Evolutionary conservation across 2,329 filamentous ascomycete species (phyloP), one percentile per base, ranked within the genome.

Genomic region (Xylariales sp.): DNA sequence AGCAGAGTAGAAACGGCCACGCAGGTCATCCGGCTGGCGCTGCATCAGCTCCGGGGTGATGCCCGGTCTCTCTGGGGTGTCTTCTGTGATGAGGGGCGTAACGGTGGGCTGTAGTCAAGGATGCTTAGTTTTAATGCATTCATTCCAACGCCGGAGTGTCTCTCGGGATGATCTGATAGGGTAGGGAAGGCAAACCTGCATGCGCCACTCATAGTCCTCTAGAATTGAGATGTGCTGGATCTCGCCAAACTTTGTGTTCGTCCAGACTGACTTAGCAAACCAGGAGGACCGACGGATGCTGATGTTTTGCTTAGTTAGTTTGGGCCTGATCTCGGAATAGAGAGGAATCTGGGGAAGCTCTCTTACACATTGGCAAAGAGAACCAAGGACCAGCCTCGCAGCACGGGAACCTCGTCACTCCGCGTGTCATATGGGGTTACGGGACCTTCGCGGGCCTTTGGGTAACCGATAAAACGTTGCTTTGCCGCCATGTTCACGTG

Each of bases 261-360:
- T 65, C 82, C 83, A 94, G 44, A 90, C 70, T 31, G 76, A 61
- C 40, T 70, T 74, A 42, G 85, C 82, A 7, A 91, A 45, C 29
- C 75, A 69, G 10, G 67, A 63, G n/a, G 81, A 63, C 18, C 74
- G 76, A 2, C 76, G 67, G 29, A 89, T 61, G 15, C 82, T 85
- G 35, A 2, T 17, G 25, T 16, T 10, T 33, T 18, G 15, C 37
- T 40, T 24, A 37, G 44, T n/a, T 40, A 33, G 21, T 27, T 45
- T 24, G 16, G 21, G 3, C 33, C 43, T 7, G 37, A 12, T 6
- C 8, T n/a, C 3, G 20, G 30, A 14, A 32, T 24, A 23, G 13
- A 15, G 15, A 12, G 5, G 11, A n/a, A 18, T 20, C 29, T n/a
- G 42, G 31, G n/a, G n/a, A n/a, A n/a, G n/a, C n/a, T n/a, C n/a